Base-by-base conservation (phyloP, 2,329 filamentous ascomycete species). In the Exophiala sp. region DNA sequence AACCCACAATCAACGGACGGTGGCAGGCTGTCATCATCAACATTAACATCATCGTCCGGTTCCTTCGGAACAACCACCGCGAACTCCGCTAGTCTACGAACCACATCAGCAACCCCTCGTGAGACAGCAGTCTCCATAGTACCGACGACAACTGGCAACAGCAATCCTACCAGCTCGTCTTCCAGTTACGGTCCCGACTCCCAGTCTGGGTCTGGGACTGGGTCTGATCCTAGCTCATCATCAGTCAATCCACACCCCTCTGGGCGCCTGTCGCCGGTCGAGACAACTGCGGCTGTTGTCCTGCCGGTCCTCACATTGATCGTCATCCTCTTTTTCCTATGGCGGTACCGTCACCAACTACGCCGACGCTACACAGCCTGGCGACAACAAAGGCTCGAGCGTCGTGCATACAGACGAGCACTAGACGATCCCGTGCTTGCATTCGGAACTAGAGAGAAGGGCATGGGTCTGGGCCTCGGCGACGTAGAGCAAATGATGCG, bases 361-460 rank as follows among this genome's bases (percentile, higher is more conserved):
- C 55, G 53, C 1, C 23, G 43, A 35, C 44, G 44, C 14, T 49
- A 50, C 22, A 32, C 24, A 10, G 38, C 35, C 16, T 59, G 55
- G 53, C 48, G 48, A 4, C 44, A 49, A 37, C 7, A 42, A 30
- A 37, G 55, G 23, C 43, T 47, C n/a, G 48, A 59, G 13, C n/a
- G 41, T n/a, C 40, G 50, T 1, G 47, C 50, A 11, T 59, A 59
- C 48, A 42, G 57, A 1, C 43, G 52, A 32, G 50, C 50, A 1
- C 45, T 59, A 10, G 53, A 58, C 42, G 57, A 57, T 19, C 55
- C 57, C 0, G 22, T 57, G 14, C 42, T 55, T 16, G 46, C 52
- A 22, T 52, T 51, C 21, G 50, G 50, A 14, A 37, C 41, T 21
- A 43, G 37, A 13, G 43, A 52, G 19, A 41, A 45, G 23, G 35